Base-by-base conservation (phyloP, 2,329 filamentous ascomycete species). In the Calycina herbarum region DNA sequence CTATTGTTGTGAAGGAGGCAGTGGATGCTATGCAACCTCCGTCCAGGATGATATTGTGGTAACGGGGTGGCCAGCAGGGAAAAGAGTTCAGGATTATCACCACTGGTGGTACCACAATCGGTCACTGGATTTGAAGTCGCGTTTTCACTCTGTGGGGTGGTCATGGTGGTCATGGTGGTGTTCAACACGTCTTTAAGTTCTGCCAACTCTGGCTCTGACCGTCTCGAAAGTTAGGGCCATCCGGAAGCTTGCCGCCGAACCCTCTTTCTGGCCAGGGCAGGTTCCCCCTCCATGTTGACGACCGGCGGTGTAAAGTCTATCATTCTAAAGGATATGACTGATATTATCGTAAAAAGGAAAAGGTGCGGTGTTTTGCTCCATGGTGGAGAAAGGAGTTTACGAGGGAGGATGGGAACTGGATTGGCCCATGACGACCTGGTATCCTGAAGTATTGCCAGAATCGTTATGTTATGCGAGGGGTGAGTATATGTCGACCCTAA, bases 241-340 rank as follows among this genome's bases (percentile, higher is more conserved):
- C 20, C 45, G 45, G 45, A 51, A 51, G 45, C n/a, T 51, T 51
- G 45, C 45, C 45, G 45, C 45, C 45, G 45, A 51, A 51, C n/a
- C 45, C n/a, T 51, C 45, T 51, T 51, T 51, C n/a, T 51, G 45
- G n/a, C n/a, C 20, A 51, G 45, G n/a, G 20, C 20, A 20, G 20
- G 2, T 51, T 27, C n/a, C 45, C 45, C 42, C 42, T 45, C 45
- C n/a, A 24, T 51, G 45, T 51, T 51, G 45, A 51, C 45, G 45
- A 51, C 45, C 2, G 20, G 45, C 45, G 45, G 45, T 51, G 45
- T 51, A 24, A 27, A 27, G 45, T 51, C 20, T 51, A 24, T 51
- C 45, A 27, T 51, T 38, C 35, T 20, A 24, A 15, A 10, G 45
- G 6, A 51, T 10, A 51, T 51, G 45, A 51, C 45, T 51, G 45